A percentile compares a stretch with the other conserved stretches of the same genome.
These are phyloP conservation scores for Rhododendron griersonianum DNA, from an alignment of 148 eudicot genomes.

Conservation along the genomic window DNA sequence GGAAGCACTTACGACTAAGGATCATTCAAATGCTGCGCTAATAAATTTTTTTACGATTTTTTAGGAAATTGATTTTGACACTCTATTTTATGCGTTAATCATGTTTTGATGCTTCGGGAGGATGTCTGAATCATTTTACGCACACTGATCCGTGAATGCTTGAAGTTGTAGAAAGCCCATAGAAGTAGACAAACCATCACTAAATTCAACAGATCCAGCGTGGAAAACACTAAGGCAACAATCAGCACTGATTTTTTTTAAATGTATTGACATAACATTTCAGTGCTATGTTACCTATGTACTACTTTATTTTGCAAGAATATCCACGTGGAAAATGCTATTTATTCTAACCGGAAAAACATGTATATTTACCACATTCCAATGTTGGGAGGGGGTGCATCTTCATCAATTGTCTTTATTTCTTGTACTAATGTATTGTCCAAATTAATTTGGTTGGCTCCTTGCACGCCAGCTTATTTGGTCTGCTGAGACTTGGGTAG, in stretches of 20 bases:
- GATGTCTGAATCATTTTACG: background rate
- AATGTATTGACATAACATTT: background rate
- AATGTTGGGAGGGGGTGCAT: no score
- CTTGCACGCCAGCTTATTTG: no score
- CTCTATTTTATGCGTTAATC: no score
- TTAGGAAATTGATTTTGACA: no score
- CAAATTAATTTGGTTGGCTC: no score
- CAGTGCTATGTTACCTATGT: no score
- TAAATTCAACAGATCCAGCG: conserved; percentile 5
- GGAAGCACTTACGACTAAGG: background rate
- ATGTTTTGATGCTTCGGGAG: background rate
- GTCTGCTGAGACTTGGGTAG: no score
- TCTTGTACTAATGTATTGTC: no score
- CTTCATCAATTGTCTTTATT: no score
- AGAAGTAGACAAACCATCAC: background rate
- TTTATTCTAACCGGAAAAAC: background rate
- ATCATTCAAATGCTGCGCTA: background rate
- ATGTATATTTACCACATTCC: no score
- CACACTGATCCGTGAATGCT: background rate
- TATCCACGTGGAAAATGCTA: background rate
- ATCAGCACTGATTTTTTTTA: background rate
- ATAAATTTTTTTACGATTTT: background rate
- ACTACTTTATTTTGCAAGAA: background rate
- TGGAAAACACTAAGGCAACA: background rate
- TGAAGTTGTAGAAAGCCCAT: background rate